Base-by-base conservation (phyloP, 495 filamentous ascomycete species). In the Penicillium waksmanii region DNA sequence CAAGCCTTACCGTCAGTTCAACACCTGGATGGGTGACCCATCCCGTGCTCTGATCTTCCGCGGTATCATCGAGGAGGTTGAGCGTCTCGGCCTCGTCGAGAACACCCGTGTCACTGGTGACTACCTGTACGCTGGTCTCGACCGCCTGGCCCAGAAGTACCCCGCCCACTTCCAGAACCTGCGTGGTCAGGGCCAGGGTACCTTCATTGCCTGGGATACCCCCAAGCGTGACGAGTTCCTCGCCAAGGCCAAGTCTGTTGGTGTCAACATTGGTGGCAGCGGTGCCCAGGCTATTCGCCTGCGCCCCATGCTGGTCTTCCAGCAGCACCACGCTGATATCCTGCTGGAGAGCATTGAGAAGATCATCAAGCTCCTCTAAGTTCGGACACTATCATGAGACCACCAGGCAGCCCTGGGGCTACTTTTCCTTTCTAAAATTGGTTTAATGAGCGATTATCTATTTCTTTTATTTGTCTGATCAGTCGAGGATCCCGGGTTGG, bases 1-100 rank as follows among this genome's bases (percentile, higher is more conserved):
- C 80, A 94, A 94, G 83, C 92, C 95, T n/a, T 98, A 97, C 84
- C 87, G 95, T 51, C 95, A 98, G 77, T 98, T 98, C 81, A 98
- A 98, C 79, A 98, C 96, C 58, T 98, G 95, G 95, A 97, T 98
- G 93, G 95, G 95, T 72, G 95, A 98, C 78, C 95, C 95, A 31
- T 87, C 90, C 10, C 87, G 92, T 50, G 93, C 92, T 9, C 79
- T 98, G 58, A 83, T 98, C 58, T 98, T 97, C 87, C 85, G 89
- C 56, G 92, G 89, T 64, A 97, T 98, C 75, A 86, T 96, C 69
- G 74, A 90, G 42, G 93, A 98, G 78, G 90, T 98, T 52, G 86
- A 96, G 77, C 81, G 86, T 43, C 79, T 91, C 17, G 82, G 88
- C 56, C 82, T 98, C 11, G 92, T 98, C 31, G 76, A 83, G 69